These are phyloP conservation scores for Rozella allomycis DNA, from an alignment of 371 early-diverging fungal genomes.

Conservation along the genomic window DNA sequence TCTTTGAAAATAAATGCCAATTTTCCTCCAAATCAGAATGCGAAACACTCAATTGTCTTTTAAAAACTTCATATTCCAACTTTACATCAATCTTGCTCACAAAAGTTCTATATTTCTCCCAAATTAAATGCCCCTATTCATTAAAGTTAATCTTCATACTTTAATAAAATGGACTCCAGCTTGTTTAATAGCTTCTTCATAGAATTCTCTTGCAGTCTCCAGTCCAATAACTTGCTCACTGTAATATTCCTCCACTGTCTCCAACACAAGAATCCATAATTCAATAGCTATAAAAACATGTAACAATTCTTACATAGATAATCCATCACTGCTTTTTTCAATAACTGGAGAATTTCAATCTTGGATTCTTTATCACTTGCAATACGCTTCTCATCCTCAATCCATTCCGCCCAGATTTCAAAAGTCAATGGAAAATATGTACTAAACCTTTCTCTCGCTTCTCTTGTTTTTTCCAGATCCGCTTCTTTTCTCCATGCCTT, in stretches of 20 bases:
- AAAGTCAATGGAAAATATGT: too few relatives aligned
- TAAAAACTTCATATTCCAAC: too few relatives aligned
- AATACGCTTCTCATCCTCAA: constrained; percentile 23
- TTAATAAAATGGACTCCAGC: constrained; percentile 21
- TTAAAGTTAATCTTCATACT: constrained; percentile 5
- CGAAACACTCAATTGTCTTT: too few relatives aligned
- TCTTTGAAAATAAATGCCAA: too few relatives aligned
- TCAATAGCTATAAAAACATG: neutral
- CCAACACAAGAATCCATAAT: neutral
- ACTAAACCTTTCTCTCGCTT: too few relatives aligned
- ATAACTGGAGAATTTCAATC: constrained; percentile 15
- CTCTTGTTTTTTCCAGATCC: too few relatives aligned
- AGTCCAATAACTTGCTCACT: constrained; percentile 7
- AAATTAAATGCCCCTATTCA: constrained; percentile 27
- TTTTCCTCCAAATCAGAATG: too few relatives aligned
- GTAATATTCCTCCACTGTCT: constrained; percentile 10
- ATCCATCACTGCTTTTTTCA: constrained; percentile 21
- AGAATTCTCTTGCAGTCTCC: constrained; percentile 14
- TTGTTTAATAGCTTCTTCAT: constrained; percentile 15
- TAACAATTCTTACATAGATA: constrained; percentile 28
- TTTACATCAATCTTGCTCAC: too few relatives aligned
- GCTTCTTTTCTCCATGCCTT: too few relatives aligned
- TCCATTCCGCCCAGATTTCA: constrained; percentile 44
- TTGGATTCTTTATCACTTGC: constrained; percentile 14
- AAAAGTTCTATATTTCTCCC: constrained; percentile 29